phyloP scores from a whole-genome alignment of 2,329 filamentous ascomycete genomes.

The Clarireedia monteithiana region DNA sequence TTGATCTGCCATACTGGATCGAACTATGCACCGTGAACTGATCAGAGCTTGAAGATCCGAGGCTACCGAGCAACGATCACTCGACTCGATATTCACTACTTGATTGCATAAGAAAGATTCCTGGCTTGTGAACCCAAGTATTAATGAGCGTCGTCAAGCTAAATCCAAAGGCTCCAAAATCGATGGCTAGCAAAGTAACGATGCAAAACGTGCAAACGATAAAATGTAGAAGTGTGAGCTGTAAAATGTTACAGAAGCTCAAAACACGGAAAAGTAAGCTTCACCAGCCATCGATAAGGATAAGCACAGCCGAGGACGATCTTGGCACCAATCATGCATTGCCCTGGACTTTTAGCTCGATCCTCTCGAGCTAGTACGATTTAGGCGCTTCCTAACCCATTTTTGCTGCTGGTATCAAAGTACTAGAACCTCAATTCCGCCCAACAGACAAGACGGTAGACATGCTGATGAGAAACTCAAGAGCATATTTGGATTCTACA shows the following conservation, averaged over 20 bases:
- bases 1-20: slow-evolving; percentile 4
- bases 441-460: neutral
- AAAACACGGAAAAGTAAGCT: neutral
- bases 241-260: neutral
- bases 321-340: too few relatives aligned
- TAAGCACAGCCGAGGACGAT: too few relatives aligned
- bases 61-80: neutral
- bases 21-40: neutral
- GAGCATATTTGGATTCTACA: neutral
- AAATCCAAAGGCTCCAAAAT: too few relatives aligned
- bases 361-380: neutral
- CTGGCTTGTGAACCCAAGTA: too few relatives aligned
- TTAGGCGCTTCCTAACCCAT: neutral
- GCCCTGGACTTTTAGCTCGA: neutral
- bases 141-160: too few relatives aligned
- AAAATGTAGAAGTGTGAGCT: too few relatives aligned
- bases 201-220: neutral
- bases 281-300: too few relatives aligned
- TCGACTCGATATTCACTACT: neutral
- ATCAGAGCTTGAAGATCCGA: neutral
- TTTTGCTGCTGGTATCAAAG: neutral
- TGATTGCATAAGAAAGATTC: too few relatives aligned
- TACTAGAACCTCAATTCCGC: neutral
- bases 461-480: slow-evolving; percentile 9
- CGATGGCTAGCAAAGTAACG: neutral